Evolutionary conservation across 805 yeast species (phyloP).

Genomic region (Soucietia sequanensis): DNA sequence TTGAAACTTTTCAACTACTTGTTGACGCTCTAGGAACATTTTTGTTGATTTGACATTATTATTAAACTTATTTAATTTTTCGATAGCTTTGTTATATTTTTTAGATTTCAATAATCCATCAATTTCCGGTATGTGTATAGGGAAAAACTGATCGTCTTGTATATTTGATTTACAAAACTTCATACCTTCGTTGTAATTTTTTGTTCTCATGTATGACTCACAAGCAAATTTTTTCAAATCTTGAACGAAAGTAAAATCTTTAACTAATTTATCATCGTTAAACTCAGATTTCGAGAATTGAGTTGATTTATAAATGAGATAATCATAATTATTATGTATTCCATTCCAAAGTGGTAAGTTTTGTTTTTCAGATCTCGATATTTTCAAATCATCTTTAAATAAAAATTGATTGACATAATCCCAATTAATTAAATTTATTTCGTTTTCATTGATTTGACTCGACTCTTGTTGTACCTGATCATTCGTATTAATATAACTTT

Average conservation of each 20-base stretch:
- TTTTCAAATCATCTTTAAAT: slow-evolving; percentile 24
- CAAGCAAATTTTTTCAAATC: slow-evolving; percentile 40
- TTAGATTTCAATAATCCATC: slow-evolving; percentile 34
- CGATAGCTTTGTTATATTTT: slow-evolving; percentile 39
- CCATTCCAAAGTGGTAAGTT: slow-evolving; percentile 20
- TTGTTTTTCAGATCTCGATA: slow-evolving; percentile 24
- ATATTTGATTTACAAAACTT: slow-evolving; percentile 17
- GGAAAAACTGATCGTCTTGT: slow-evolving; percentile 30
- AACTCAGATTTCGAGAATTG: slow-evolving; percentile 22
- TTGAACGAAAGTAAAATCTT: slow-evolving; percentile 21
- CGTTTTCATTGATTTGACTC: slow-evolving; percentile 17
- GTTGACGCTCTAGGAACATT: slow-evolving; percentile 33
- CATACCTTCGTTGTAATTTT: slow-evolving; percentile 19
- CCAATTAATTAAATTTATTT: slow-evolving; percentile 17
- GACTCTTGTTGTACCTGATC: slow-evolving; percentile 14
- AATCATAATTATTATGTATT: slow-evolving; percentile 41
- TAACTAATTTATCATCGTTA: slow-evolving; percentile 10
- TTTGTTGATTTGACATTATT: slow-evolving; percentile 38
- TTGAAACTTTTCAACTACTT: slow-evolving; percentile 25
- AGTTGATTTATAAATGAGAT: slow-evolving; percentile 36
- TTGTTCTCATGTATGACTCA: slow-evolving; percentile 33
- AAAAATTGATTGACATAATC: slow-evolving; percentile 20
- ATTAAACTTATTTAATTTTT: slow-evolving; percentile 31
- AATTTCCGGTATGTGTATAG: slow-evolving; percentile 34
- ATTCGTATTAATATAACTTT: slow-evolving; percentile 22